Percentiles rank a stretch among this genome's conserved stretches.
These are phyloP conservation scores for Malus fusca DNA, from an alignment of 306 rosid species.

Conservation along the genomic window DNA sequence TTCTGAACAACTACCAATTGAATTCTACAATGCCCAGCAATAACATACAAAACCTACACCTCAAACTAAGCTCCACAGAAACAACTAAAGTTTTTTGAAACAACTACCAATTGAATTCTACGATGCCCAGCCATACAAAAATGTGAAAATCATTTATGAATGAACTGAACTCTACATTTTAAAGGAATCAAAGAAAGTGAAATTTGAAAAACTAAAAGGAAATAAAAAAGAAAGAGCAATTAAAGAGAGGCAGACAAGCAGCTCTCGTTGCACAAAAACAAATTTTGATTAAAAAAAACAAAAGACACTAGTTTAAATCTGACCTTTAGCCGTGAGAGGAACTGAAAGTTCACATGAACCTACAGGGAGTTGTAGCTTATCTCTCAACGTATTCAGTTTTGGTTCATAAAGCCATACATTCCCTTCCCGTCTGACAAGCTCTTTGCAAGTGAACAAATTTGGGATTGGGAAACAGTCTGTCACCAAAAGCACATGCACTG, in stretches of 20 bases:
- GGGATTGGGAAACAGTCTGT: slow-evolving; percentile 71
- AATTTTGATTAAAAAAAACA: not conserved
- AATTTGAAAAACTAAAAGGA: not conserved
- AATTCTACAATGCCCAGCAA: not conserved
- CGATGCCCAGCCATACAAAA: not conserved
- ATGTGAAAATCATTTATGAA: not conserved
- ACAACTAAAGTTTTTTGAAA: not conserved
- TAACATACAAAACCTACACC: not conserved
- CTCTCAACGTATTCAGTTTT: slow-evolving; percentile 55
- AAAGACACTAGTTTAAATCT: slow-evolving; percentile 11
- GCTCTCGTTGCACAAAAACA: not conserved
- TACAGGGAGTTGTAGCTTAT: slow-evolving; percentile 66
- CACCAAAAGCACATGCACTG: slow-evolving; percentile 60
- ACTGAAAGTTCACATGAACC: slow-evolving; percentile 95
- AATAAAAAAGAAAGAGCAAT: too few relatives aligned
- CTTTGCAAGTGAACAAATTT: slow-evolving; percentile 68
- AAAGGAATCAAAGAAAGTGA: not conserved
- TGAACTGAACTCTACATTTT: not conserved
- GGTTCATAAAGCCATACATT: slow-evolving; percentile 76
- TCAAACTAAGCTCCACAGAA: not conserved
- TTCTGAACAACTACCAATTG: not conserved
- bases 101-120: not conserved
- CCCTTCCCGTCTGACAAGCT: slow-evolving; percentile 50
- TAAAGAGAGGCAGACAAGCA: not conserved
- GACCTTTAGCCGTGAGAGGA: slow-evolving; percentile 76